phyloP scores from a whole-genome alignment of 164 flowering plant species.

The Liquidambar formosana region DNA sequence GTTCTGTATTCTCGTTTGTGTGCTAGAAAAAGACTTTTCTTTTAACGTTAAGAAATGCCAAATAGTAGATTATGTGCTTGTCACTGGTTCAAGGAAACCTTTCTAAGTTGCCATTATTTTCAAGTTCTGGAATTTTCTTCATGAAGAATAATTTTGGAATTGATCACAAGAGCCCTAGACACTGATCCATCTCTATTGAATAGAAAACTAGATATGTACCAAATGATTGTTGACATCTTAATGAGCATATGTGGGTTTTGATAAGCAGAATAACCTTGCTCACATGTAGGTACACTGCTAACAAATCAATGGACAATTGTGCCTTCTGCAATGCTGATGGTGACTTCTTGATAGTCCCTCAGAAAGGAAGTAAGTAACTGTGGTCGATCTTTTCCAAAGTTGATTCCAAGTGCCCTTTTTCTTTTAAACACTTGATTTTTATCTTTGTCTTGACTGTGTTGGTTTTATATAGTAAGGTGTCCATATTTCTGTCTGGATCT shows the following conservation, averaged over 20 bases:
- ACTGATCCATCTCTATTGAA: not conserved
- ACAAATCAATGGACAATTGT: conserved; percentile 78
- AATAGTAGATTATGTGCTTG: too few relatives aligned
- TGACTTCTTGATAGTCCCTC: conserved; percentile 92
- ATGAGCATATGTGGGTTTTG: conserved; percentile 1
- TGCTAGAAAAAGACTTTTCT: too few relatives aligned
- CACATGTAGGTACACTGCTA: conserved; percentile 80
- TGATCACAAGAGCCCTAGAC: too few relatives aligned
- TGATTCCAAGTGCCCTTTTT: not conserved
- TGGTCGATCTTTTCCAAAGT: not conserved
- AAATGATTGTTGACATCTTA: not conserved
- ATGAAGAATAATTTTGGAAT: too few relatives aligned
- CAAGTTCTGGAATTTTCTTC: too few relatives aligned
- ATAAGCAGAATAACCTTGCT: conserved; percentile 3
- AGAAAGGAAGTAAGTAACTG: conserved; percentile 79
- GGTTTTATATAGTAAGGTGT: not conserved
- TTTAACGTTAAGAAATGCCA: too few relatives aligned
- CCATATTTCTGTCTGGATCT: not conserved
- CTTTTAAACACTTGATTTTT: not conserved
- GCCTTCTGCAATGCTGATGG: conserved; percentile 99
- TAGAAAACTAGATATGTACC: not conserved
- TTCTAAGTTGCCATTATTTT: too few relatives aligned
- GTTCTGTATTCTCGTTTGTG: too few relatives aligned
- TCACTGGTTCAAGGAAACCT: too few relatives aligned
- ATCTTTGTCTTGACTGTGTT: not conserved